Percentiles rank a stretch among this genome's conserved stretches.
Conservation (phyloP, 805 yeast species). For the Schizosaccharomyces pombe region DNA sequence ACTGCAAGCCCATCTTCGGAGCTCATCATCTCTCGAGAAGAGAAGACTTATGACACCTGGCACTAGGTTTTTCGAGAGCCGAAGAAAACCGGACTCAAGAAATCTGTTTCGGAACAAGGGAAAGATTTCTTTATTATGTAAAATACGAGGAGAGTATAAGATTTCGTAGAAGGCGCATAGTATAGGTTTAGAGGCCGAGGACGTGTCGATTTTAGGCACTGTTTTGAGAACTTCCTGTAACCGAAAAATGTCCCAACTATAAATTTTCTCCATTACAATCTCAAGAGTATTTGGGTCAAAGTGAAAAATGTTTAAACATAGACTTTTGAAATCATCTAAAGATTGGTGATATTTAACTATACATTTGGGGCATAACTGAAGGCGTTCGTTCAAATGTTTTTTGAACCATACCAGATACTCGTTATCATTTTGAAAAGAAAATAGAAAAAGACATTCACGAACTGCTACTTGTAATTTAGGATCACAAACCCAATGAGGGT, state of each 20-base stretch:
- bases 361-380: background rate
- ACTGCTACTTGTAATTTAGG: background rate
- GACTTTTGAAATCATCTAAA: background rate
- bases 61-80: background rate
- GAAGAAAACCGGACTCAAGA: background rate
- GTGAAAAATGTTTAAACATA: background rate
- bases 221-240: background rate
- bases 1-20: background rate
- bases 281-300: background rate
- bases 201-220: background rate
- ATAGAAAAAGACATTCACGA: background rate
- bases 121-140: background rate
- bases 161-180: background rate
- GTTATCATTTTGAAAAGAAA: conserved; percentile 1
- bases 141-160: background rate
- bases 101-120: background rate
- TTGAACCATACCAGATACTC: background rate
- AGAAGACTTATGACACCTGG: background rate
- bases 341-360: background rate
- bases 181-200: background rate
- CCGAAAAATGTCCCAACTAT: background rate
- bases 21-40: background rate
- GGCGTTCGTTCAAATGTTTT: background rate
- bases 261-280: background rate
- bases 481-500: conserved; percentile 1